Evolutionary conservation across 305 asterid species (phyloP).

Genomic region (Fraxinus velutina): DNA sequence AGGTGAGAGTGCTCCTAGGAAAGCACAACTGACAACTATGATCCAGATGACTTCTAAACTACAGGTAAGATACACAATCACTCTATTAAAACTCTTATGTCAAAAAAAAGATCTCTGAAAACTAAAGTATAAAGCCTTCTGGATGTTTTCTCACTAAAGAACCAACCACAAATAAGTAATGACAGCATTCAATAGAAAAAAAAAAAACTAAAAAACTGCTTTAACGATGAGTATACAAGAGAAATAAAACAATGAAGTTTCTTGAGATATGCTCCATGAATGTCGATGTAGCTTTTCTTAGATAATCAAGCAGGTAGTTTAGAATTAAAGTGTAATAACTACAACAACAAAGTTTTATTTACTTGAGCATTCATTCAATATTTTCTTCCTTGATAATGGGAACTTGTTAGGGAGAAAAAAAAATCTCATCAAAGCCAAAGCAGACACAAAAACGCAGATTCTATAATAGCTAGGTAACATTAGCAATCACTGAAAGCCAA

Average conservation of each 20-base stretch:
- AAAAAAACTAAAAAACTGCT: background rate
- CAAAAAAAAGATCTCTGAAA: background rate
- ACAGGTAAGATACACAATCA: background rate
- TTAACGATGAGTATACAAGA: background rate
- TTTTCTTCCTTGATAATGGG: background rate
- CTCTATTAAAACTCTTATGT: background rate
- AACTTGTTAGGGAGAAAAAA: background rate
- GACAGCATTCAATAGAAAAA: background rate
- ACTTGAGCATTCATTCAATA: background rate
- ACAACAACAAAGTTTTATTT: background rate
- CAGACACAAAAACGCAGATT: background rate
- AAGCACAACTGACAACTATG: background rate
- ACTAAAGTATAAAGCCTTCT: background rate
- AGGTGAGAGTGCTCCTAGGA: background rate
- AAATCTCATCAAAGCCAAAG: background rate
- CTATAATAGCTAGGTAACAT: background rate
- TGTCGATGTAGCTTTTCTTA: background rate
- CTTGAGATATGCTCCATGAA: background rate
- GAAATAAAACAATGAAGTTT: background rate
- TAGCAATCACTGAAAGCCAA: background rate
- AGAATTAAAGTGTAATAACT: background rate
- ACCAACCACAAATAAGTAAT: background rate
- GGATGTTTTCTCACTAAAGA: background rate
- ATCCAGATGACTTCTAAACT: background rate
- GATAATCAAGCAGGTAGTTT: background rate